These are phyloP conservation scores for Antrodiella citrinella DNA, from an alignment of 768 basidiomycete species.

Conservation along the genomic window DNA sequence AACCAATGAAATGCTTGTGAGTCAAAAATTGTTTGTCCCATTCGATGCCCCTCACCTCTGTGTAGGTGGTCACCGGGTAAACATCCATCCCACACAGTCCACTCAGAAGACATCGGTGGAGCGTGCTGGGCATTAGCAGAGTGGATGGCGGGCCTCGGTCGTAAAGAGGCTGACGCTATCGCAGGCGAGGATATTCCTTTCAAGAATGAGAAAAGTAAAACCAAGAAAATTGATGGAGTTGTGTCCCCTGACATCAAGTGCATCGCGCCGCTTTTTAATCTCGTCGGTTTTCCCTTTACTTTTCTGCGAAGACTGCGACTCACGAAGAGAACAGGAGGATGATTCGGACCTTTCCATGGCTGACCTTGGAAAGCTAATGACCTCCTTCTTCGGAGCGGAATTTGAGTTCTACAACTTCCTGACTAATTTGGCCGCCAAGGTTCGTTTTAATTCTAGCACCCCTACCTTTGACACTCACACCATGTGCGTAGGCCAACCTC, in stretches of 20 bases:
- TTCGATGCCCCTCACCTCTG: no score
- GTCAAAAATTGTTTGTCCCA: slow-evolving; percentile 15
- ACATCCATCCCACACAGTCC: slow-evolving; percentile 67
- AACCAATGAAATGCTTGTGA: slow-evolving; percentile 81
- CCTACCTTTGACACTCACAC: background rate
- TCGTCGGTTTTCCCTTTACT: slow-evolving; percentile 40
- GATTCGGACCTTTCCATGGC: slow-evolving; percentile 65
- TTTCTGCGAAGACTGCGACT: slow-evolving; percentile 3
- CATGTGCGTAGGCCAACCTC: slow-evolving; percentile 39
- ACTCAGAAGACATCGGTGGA: slow-evolving; percentile 73
- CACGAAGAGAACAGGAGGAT: slow-evolving; percentile 46
- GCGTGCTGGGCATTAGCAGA: slow-evolving; percentile 67
- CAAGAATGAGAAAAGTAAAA: slow-evolving; percentile 66
- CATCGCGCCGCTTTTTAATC: slow-evolving; percentile 73
- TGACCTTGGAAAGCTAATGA: slow-evolving; percentile 56
- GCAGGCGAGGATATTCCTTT: slow-evolving; percentile 64
- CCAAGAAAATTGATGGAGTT: slow-evolving; percentile 56
- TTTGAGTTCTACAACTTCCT: slow-evolving; percentile 76
- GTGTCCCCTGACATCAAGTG: slow-evolving; percentile 46
- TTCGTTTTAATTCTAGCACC: slow-evolving; percentile 18
- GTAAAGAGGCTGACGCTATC: slow-evolving; percentile 50
- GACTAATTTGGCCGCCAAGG: slow-evolving; percentile 61
- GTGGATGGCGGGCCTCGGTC: slow-evolving; percentile 60
- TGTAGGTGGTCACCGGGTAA: slow-evolving; percentile 77
- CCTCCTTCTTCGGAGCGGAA: slow-evolving; percentile 68